A percentile compares a stretch with the other conserved stretches of the same genome.
phyloP scores from a whole-genome alignment of 2,329 filamentous ascomycete genomes.

The Penicillium sp. region DNA sequence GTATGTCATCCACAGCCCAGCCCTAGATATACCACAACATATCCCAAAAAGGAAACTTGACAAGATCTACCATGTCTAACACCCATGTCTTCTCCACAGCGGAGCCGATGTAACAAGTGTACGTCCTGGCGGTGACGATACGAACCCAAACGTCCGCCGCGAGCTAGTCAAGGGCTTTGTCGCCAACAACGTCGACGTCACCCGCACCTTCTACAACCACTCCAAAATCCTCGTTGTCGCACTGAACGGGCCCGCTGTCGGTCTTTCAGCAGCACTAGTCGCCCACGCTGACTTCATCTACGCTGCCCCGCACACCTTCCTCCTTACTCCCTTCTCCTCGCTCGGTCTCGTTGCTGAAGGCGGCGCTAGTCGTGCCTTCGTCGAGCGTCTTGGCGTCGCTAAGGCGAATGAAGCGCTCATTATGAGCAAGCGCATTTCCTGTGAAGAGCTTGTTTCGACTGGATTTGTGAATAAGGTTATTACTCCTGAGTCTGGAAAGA shows the following conservation, averaged over 20 bases:
- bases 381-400: slow-evolving; percentile 66
- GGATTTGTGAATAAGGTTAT: slow-evolving; percentile 87
- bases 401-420: slow-evolving; percentile 89
- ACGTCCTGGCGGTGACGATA: slow-evolving; percentile 35
- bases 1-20: slow-evolving; percentile 41
- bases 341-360: slow-evolving; percentile 87
- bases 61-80: neutral
- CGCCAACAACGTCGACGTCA: slow-evolving; percentile 78
- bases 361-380: slow-evolving; percentile 67
- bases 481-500: slow-evolving; percentile 44
- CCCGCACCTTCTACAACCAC: slow-evolving; percentile 82
- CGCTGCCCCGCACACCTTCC: slow-evolving; percentile 66
- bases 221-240: slow-evolving; percentile 86
- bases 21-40: neutral
- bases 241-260: slow-evolving; percentile 84
- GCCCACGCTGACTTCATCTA: slow-evolving; percentile 90
- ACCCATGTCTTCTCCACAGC: slow-evolving; percentile 38
- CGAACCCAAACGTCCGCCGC: slow-evolving; percentile 39
- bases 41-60: neutral
- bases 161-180: slow-evolving; percentile 65
- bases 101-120: slow-evolving; percentile 66
- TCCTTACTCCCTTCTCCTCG: slow-evolving; percentile 84
- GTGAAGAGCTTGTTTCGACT: slow-evolving; percentile 61
- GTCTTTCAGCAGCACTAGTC: slow-evolving; percentile 73
- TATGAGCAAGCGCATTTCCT: slow-evolving; percentile 69